Conservation (phyloP, 768 basidiomycete species). For the Gelatoporia subvermispora region DNA sequence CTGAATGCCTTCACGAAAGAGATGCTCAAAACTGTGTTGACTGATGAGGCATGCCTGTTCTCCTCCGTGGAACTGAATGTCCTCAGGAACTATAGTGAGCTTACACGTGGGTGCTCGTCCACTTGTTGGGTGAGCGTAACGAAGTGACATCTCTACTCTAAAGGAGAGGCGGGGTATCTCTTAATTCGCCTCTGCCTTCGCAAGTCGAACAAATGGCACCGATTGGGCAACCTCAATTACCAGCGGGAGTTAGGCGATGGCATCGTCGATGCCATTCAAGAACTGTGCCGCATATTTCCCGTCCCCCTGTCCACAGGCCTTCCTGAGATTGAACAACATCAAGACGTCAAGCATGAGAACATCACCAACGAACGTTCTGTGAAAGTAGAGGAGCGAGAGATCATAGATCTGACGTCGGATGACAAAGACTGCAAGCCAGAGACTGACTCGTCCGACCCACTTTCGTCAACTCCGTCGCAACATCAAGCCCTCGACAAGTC, state of each 20-base stretch:
- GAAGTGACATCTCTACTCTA: neutral
- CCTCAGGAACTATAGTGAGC: slow-evolving; percentile 34
- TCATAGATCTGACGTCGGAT: slow-evolving; percentile 33
- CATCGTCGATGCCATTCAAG: slow-evolving; percentile 38
- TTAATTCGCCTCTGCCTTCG: slow-evolving; percentile 60
- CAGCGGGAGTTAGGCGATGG: slow-evolving; percentile 35
- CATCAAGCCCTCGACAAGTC: neutral
- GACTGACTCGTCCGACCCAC: slow-evolving; percentile 3
- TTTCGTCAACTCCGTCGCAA: neutral
- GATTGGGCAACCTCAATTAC: slow-evolving; percentile 41
- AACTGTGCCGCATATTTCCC: slow-evolving; percentile 30
- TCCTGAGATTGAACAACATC: neutral
- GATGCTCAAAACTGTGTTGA: slow-evolving; percentile 50
- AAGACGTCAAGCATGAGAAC: neutral
- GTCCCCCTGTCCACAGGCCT: neutral
- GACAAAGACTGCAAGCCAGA: slow-evolving; percentile 7
- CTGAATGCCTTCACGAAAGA: slow-evolving; percentile 29
- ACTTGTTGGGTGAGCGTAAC: neutral
- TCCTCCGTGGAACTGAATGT: slow-evolving; percentile 40
- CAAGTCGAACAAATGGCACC: slow-evolving; percentile 51
- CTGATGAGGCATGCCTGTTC: slow-evolving; percentile 50
- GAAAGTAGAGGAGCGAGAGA: slow-evolving; percentile 23
- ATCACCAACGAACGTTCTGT: neutral
- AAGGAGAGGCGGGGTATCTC: slow-evolving; percentile 44
- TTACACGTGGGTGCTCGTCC: slow-evolving; percentile 43